Conservation (phyloP, 768 basidiomycete species). For the Tricholoma bakamatsutake region DNA sequence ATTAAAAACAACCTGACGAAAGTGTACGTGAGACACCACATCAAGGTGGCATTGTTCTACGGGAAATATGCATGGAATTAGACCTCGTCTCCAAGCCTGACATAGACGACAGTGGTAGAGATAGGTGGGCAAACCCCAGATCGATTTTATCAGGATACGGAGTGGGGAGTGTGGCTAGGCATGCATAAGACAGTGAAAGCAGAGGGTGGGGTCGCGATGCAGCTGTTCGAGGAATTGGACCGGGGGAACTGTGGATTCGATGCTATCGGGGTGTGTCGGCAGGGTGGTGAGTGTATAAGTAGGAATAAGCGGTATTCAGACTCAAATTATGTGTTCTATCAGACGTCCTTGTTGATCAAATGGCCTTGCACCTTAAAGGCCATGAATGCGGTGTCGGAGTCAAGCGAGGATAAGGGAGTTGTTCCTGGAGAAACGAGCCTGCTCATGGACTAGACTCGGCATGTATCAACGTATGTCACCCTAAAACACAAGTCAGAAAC, state of each 20-base stretch:
- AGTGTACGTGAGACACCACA: conserved; percentile 74
- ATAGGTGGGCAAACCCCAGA: conserved; percentile 27
- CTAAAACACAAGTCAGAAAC: too few relatives aligned
- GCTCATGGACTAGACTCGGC: too few relatives aligned
- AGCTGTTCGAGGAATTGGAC: conserved; percentile 69
- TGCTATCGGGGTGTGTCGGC: conserved; percentile 65
- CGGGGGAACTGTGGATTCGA: conserved; percentile 58
- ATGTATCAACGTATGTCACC: too few relatives aligned
- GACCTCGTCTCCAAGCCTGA: conserved; percentile 60
- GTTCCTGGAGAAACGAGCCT: too few relatives aligned
- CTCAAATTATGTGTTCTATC: too few relatives aligned
- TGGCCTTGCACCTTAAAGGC: too few relatives aligned
- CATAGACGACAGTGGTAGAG: conserved; percentile 11
- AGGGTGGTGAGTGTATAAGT: conserved; percentile 40
- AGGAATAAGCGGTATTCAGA: too few relatives aligned
- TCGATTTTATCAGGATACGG: conserved; percentile 80
- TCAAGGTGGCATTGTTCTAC: conserved; percentile 90
- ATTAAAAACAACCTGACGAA: conserved; percentile 57
- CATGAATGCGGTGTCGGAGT: too few relatives aligned
- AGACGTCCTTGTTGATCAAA: too few relatives aligned
- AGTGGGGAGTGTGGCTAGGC: conserved; percentile 81
- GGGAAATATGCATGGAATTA: conserved; percentile 67
- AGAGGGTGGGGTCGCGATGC: conserved; percentile 56
- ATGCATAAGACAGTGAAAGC: conserved; percentile 44
- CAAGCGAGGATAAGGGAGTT: too few relatives aligned